Evolutionary conservation across 352 stramenopile genomes (phyloP).

Genomic region (Ophiocytium majus): DNA sequence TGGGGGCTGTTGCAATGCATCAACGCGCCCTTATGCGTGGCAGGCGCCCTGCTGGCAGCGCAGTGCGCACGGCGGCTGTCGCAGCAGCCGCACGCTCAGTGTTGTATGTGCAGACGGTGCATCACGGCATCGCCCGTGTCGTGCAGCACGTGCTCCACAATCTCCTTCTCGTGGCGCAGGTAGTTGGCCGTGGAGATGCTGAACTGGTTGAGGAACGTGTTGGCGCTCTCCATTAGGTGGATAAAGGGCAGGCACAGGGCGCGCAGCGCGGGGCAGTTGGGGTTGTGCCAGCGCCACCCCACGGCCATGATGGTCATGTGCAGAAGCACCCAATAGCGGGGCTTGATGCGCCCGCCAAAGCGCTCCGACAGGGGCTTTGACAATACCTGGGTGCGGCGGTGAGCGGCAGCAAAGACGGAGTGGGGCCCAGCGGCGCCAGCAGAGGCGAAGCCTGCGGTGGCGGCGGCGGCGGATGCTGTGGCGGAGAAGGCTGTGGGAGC

Average conservation of each 20-base stretch:
- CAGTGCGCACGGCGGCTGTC: not conserved
- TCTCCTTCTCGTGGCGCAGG: not conserved
- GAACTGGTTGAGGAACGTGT: slow-evolving; percentile 8
- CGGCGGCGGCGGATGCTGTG: no score
- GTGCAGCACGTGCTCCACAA: not conserved
- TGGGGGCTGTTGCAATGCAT: no score
- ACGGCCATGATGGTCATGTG: not conserved
- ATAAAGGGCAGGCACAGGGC: slow-evolving; percentile 13
- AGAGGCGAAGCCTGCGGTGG: no score
- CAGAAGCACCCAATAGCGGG: not conserved
- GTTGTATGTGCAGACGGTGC: not conserved
- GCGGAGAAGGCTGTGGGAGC: no score
- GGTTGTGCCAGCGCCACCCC: not conserved
- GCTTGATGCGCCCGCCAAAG: not conserved
- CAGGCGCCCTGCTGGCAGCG: no score
- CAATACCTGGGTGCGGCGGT: no score
- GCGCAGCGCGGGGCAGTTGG: not conserved
- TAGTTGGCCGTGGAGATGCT: not conserved
- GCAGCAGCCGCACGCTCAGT: not conserved
- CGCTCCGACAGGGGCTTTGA: no score
- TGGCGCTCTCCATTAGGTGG: not conserved
- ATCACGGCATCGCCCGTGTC: not conserved
- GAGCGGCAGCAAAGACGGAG: no score
- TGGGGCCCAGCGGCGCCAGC: no score
- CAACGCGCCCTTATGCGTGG: no score